A percentile compares a stretch with the other conserved stretches of the same genome.
Evolutionary conservation across 192 early-diverging fungal species (phyloP).

Genomic region (Backusella luteola): DNA sequence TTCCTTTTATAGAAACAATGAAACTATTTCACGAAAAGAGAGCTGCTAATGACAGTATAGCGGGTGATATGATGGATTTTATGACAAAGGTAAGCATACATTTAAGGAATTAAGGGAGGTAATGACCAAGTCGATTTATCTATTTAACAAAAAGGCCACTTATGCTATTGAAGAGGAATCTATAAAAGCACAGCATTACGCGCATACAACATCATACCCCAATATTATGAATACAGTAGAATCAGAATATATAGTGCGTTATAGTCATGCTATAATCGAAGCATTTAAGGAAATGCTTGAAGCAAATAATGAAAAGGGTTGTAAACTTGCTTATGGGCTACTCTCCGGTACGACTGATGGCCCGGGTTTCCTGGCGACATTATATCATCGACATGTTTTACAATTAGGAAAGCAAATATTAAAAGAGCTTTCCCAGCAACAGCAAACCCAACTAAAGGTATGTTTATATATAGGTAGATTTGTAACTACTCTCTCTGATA

Average conservation of each 20-base stretch:
- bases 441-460: neutral
- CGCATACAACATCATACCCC: neutral
- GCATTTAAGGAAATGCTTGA: neutral
- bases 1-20: neutral
- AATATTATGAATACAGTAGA: neutral
- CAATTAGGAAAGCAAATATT: neutral
- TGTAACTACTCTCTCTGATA: neutral
- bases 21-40: neutral
- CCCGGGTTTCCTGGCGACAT: neutral
- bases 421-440: neutral
- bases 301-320: neutral
- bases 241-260: neutral
- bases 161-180: neutral
- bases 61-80: neutral
- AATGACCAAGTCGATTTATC: neutral
- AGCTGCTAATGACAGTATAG: neutral
- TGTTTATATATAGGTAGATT: neutral
- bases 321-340: neutral
- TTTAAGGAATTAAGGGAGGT: neutral
- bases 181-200: neutral
- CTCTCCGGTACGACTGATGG: neutral
- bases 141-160: neutral
- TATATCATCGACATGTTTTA: neutral
- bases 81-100: neutral
- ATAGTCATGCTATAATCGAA: neutral